Base-by-base conservation (phyloP, 257 asterid genomes). In the Cinchona pubescens region DNA sequence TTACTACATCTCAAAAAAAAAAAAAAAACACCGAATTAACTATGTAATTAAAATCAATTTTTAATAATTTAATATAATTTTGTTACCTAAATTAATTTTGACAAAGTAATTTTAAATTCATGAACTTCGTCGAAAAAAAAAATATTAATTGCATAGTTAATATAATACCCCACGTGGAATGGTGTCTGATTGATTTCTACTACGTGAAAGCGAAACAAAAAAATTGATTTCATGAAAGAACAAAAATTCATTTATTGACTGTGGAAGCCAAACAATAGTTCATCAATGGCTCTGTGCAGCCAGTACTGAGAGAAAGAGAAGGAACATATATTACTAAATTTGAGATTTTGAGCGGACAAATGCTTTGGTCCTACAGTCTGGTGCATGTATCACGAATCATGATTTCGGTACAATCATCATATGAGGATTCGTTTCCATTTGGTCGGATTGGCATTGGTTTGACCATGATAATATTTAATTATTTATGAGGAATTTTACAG, bases 231-330 rank as follows among this genome's bases (percentile, higher is more conserved):
- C 58, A 25, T 37, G 68, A 16, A 13, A 40, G 77, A 60, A 77
- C 79, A 83, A 76, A 81, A 81, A 29, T 48, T 60, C 78, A 85
- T 82, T 80, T 64, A 88, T 42, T 74, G 78, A 76, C 38, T 25
- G 51, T 15, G 53, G 63, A 62, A 79, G 62, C 60, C 67, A 76
- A 58, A 78, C 82, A 74, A 76, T 77, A 60, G 45, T 37, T 68
- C 79, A 78, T 82, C 74, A 82, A 76, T 74, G 78, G 46, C 48
- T 27, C 61, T 71, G 79, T n/a, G n/a, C n/a, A n/a, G n/a, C n/a
- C n/a, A n/a, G n/a, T 34, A 38, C 29, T 10, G 49, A 29, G 45
- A 38, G 71, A 75, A 53, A 43, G 75, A 63, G 42, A 61, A 30
- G 30, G 48, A 53, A 29, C 34, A 64, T n/a, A n/a, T n/a, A n/a